These are phyloP conservation scores for Erucastrum elatum DNA, from an alignment of 345 rosid species.

Conservation along the genomic window DNA sequence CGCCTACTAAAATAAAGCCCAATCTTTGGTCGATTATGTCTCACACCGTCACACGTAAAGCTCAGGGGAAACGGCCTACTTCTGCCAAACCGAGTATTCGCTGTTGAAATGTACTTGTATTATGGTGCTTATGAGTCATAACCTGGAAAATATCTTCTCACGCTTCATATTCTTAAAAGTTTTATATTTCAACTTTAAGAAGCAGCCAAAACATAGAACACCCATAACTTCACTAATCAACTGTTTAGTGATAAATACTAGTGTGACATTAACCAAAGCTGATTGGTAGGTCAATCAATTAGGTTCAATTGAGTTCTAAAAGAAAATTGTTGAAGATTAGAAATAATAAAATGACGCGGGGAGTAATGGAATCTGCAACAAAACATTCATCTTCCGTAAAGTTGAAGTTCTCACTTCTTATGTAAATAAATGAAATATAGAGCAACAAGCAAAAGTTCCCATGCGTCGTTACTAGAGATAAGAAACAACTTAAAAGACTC, in stretches of 20 bases:
- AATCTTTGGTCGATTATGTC: neutral
- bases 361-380: neutral
- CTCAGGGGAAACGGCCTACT: neutral
- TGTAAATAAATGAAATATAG: neutral
- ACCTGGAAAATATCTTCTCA: no score
- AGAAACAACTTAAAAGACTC: neutral
- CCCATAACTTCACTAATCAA: neutral
- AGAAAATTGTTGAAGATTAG: neutral
- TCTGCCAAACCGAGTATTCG: neutral
- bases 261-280: neutral
- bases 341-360: neutral
- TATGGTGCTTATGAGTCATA: no score
- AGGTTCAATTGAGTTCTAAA: neutral
- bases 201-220: no score
- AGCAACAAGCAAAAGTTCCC: neutral
- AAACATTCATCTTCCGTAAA: neutral
- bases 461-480: neutral
- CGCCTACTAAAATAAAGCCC: neutral
- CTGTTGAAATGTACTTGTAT: no score
- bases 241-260: neutral
- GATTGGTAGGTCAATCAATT: neutral
- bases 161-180: no score
- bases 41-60: neutral
- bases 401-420: neutral
- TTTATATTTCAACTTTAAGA: no score